Percentiles rank a stretch among this genome's conserved stretches.
phyloP scores from a whole-genome alignment of 805 yeast species.

The Candida dajiaensis region DNA sequence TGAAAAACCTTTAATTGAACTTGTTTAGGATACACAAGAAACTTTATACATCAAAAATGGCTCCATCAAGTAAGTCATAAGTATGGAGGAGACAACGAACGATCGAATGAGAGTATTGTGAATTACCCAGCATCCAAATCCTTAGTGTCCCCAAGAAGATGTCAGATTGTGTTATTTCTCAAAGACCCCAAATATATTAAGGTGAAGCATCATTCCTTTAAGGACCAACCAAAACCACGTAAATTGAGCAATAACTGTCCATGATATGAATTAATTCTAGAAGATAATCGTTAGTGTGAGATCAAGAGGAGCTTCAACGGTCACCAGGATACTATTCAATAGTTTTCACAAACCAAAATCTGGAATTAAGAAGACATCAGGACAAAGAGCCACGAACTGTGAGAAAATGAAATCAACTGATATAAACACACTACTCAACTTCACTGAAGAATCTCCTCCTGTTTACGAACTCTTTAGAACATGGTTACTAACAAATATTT shows the following conservation, averaged over 20 bases:
- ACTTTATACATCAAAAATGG: constrained; percentile 29
- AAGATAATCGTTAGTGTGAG: background rate
- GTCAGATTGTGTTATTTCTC: background rate
- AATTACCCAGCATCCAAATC: background rate
- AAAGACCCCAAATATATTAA: background rate
- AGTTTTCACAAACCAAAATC: too few species aligned
- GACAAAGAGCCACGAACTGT: too few species aligned
- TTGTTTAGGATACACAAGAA: background rate
- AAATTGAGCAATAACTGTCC: background rate
- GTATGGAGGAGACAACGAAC: background rate
- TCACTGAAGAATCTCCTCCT: background rate
- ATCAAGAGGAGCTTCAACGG: too few species aligned
- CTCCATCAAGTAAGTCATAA: constrained; percentile 39
- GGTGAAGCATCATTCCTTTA: background rate
- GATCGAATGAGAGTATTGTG: background rate
- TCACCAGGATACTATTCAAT: too few species aligned
- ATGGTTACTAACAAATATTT: constrained; percentile 14
- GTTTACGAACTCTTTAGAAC: background rate
- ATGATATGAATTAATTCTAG: background rate
- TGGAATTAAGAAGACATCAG: too few species aligned
- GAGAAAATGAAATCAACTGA: too few species aligned
- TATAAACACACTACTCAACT: background rate
- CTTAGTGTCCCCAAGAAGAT: background rate
- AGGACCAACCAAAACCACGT: background rate
- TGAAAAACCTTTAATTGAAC: background rate